Base-by-base conservation (phyloP, 2,329 filamentous ascomycete genomes). In the Didymella pomorum region DNA sequence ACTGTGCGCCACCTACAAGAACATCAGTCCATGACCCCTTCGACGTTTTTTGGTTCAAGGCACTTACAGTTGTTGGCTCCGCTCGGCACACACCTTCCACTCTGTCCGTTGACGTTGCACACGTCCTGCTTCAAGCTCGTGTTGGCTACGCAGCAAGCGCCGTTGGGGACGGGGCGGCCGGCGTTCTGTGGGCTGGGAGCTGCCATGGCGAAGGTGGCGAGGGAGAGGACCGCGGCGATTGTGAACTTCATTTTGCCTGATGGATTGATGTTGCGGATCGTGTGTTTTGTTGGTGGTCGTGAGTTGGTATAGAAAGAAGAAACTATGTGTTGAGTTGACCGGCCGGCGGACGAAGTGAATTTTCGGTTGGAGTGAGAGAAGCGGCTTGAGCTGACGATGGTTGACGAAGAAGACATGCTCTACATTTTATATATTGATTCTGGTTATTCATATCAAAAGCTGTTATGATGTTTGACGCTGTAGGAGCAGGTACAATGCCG, bases 101-200 rank as follows among this genome's bases (percentile, higher is more conserved):
- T 67, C 33, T 59, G 55, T 11, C 70, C 70, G 21, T 71, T 71
- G 31, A 71, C 67, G 16, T 65, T 68, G 62, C 70, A 72, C 16
- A 73, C 69, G 44, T 71, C 70, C 54, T 72, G 69, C 63, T 72
- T 71, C 61, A 71, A 59, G 44, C 61, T 66, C n/a, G 68, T 67
- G 58, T 67, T 68, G 4, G 70, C 60, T 2, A 61, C 52, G 35
- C 70, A 73, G 63, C 70, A 73, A 5, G 63, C 51, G 33, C 70
- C 70, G 1, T 42, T 64, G 10, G 69, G 59, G 12, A 73, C 69
- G 4, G 70, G 70, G 16, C 69, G 67, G 23, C 61, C 62, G 28
- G 52, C 65, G 18, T 72, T 72, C 53, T 68, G 64, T 4, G 67
- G 62, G 16, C 44, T 52, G 1, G 69, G 69, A 14, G 52, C 46